Evolutionary conservation across 116 monocot genomes (phyloP), one percentile per base, ranked within the genome.

Genomic region (Cymodocea nodosa): DNA sequence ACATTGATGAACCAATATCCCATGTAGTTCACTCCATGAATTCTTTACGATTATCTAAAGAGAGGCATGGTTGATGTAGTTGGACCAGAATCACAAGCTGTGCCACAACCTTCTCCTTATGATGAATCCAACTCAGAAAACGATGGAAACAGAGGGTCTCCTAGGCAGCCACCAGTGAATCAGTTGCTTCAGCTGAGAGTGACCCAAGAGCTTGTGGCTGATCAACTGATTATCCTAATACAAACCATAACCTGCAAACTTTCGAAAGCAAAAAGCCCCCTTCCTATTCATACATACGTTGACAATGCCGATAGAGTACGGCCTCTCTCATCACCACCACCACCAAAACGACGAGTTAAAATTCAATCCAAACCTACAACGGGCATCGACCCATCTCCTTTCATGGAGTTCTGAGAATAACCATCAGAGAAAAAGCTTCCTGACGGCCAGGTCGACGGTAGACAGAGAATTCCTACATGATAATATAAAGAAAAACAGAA

Each of bases 221-320:
- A 44, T 44, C 44, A 44, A 44, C 12, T 44, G 44, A 44, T 44
- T 44, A 44, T 44, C 44, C 3, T 10, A 44, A 44, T 44, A 5
- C 44, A 8, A 8, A 44, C 44, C 44, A 44, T 7, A 44, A 44
- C 44, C 44, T 8, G 44, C 1, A 12, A 44, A 44, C 44, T 44
- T 44, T 44, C 3, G 11, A 44, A 44, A 54, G 4, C 15, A 54
- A 54, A 54, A 54, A 15, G 17, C 54, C 20, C 54, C 20, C 54
- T 20, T 54, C 20, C 18, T 20, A 17, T 17, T 16, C 20, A 54
- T n/a, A 24, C 59, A 62, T 39, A 64, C 23, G 15, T 54, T 68
- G 71, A 80, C 78, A 83, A 76, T 74, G 65, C 68, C 30, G 36
- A 68, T 44, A 53, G 85, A 90, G 40, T 68, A 83, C 68, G 85